Evolutionary conservation across 352 stramenopile genomes (phyloP).

Genomic region (Pythium sukuiense): DNA sequence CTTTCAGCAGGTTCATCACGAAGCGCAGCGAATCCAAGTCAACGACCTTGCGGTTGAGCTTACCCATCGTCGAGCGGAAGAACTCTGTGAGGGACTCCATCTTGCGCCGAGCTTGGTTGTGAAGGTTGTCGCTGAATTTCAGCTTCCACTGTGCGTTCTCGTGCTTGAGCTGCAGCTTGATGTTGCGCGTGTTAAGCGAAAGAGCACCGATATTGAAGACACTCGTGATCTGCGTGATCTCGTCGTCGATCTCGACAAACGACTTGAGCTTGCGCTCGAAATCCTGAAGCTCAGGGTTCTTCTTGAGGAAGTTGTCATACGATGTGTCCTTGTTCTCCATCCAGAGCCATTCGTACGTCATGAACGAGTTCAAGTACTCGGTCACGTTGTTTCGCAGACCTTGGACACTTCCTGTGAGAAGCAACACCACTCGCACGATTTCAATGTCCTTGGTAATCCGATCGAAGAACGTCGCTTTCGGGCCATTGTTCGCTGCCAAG

Average conservation of each 20-base stretch:
- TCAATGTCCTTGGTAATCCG: constrained; percentile 99
- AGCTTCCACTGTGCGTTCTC: constrained; percentile 97
- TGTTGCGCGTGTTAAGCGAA: constrained; percentile 95
- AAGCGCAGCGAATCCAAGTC: constrained; percentile 96
- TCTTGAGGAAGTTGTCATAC: constrained; percentile 95
- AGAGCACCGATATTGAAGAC: constrained; percentile 97
- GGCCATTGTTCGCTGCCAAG: constrained; percentile 33
- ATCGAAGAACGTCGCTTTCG: constrained; percentile 94
- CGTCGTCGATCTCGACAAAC: constrained; percentile 95
- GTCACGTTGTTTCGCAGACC: constrained; percentile 96
- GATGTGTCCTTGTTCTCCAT: constrained; percentile 95
- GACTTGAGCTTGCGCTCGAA: constrained; percentile 96
- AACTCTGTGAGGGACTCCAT: constrained; percentile 96
- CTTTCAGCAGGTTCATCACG: constrained; percentile 97
- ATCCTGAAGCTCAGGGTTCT: constrained; percentile 93
- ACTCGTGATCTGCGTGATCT: constrained; percentile 86
- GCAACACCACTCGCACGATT: constrained; percentile 96
- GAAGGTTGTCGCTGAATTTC: constrained; percentile 97
- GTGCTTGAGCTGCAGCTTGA: constrained; percentile 96
- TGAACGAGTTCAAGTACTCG: constrained; percentile 96
- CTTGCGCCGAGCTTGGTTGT: constrained; percentile 91
- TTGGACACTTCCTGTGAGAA: constrained; percentile 97
- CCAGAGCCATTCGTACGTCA: constrained; percentile 97
- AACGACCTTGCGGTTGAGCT: constrained; percentile 93
- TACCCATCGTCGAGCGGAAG: constrained; percentile 93